Evolutionary conservation across 1,284 basidiomycete species (phyloP).

Genomic region (Pholiota adiposa): DNA sequence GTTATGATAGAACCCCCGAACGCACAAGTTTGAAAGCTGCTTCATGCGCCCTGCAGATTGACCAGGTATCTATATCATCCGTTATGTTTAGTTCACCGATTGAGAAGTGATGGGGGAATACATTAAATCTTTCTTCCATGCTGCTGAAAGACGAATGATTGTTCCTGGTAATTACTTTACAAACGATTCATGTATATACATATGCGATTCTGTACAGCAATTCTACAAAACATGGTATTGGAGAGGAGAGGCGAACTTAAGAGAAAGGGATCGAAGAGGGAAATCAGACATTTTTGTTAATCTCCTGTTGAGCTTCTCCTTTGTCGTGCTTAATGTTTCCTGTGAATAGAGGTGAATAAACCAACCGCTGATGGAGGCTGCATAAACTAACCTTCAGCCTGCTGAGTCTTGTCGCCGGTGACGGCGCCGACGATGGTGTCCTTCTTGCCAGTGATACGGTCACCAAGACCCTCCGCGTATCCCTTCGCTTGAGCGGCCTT

Average conservation of each 20-base stretch:
- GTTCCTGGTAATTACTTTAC: too few species aligned
- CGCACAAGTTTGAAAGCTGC: too few species aligned
- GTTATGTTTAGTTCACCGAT: too few species aligned
- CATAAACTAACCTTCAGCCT: conserved; percentile 31
- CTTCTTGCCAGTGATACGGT: conserved; percentile 69
- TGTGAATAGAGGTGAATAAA: conserved; percentile 41
- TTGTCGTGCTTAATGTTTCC: conserved; percentile 64
- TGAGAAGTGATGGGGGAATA: too few species aligned
- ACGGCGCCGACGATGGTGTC: conserved; percentile 72
- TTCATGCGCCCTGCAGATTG: too few species aligned
- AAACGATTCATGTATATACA: too few species aligned
- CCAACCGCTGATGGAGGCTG: too few species aligned
- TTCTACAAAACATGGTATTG: background rate
- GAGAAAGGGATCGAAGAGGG: too few species aligned
- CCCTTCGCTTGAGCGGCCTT: conserved; percentile 60
- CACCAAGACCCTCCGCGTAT: conserved; percentile 62
- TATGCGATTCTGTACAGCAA: background rate
- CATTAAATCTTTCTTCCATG: too few species aligned
- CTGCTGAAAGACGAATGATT: too few species aligned
- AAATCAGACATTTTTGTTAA: conserved; percentile 36
- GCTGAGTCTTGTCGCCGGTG: conserved; percentile 38
- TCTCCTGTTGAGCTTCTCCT: conserved; percentile 57
- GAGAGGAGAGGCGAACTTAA: background rate
- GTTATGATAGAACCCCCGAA: too few species aligned
- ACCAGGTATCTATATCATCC: too few species aligned